phyloP scores from a whole-genome alignment of 202 grass and related monocot genomes.

The Zoysia matrella region DNA sequence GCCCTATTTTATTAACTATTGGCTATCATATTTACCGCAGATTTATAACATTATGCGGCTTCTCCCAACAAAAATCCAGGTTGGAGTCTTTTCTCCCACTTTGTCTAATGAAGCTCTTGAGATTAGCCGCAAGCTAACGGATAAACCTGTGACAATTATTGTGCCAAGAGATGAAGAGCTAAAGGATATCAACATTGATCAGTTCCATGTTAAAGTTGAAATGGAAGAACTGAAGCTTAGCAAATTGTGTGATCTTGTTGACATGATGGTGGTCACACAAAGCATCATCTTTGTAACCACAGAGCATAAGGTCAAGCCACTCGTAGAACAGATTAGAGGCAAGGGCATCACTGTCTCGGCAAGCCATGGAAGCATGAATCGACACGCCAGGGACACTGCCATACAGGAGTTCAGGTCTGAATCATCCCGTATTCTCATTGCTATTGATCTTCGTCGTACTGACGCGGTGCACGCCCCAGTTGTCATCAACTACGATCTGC shows the following conservation, averaged over 20 bases:
- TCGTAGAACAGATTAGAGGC: conserved; percentile 50
- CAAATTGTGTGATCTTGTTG: conserved; percentile 52
- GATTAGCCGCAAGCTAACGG: conserved; percentile 55
- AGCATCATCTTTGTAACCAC: conserved; percentile 65
- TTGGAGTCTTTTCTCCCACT: conserved; percentile 62
- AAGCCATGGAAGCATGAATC: conserved; percentile 66
- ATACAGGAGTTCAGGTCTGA: conserved; percentile 59
- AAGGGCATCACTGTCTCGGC: conserved; percentile 54
- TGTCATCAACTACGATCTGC: conserved; percentile 76
- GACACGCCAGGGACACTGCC: conserved; percentile 55
- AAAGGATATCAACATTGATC: conserved; percentile 46
- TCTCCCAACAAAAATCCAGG: conserved; percentile 64
- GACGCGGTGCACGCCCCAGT: conserved; percentile 45
- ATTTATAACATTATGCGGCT: conserved; percentile 63
- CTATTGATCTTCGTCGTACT: conserved; percentile 52
- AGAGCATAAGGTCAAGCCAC: conserved; percentile 46
- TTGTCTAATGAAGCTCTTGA: conserved; percentile 61
- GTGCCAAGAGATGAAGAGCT: conserved; percentile 70
- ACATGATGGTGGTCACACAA: conserved; percentile 38
- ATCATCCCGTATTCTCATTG: conserved; percentile 49
- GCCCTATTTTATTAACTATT: neutral
- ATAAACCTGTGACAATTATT: conserved; percentile 50
- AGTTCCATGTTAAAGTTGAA: conserved; percentile 60
- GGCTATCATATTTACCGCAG: conserved; percentile 36
- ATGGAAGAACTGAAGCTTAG: conserved; percentile 65